These are phyloP conservation scores for Erigeron philadelphicus DNA, from an alignment of 140 eudicot species.

Conservation along the genomic window DNA sequence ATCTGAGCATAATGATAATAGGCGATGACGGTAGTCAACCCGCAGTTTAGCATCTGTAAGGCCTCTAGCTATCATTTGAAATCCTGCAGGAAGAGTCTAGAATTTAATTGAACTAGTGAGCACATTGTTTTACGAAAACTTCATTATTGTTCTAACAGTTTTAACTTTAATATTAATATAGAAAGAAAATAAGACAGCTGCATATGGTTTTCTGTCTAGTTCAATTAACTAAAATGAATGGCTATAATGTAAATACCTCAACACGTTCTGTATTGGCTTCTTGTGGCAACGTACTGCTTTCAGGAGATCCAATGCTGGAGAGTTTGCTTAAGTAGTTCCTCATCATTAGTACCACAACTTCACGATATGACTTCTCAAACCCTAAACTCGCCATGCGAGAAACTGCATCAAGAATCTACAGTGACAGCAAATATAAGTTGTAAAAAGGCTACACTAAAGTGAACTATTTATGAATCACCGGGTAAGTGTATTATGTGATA, in stretches of 20 bases:
- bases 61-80: slow-evolving; percentile 71
- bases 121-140: slow-evolving; percentile 21
- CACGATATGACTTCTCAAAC: slow-evolving; percentile 93
- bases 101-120: slow-evolving; percentile 76
- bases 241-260: slow-evolving; percentile 47
- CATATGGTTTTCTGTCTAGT: background rate
- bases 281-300: slow-evolving; percentile 68
- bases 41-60: slow-evolving; percentile 61
- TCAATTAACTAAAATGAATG: background rate
- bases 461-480: background rate
- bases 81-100: slow-evolving; percentile 99
- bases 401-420: slow-evolving; percentile 99
- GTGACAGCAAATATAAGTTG: slow-evolving; percentile 37
- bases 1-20: slow-evolving; percentile 95
- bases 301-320: slow-evolving; percentile 72
- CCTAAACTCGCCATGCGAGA: slow-evolving; percentile 99
- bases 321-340: slow-evolving; percentile 84
- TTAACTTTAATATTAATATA: slow-evolving; percentile 13
- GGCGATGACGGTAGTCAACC: slow-evolving; percentile 83
- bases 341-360: slow-evolving; percentile 87
- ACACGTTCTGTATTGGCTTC: slow-evolving; percentile 93
- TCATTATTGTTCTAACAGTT: slow-evolving; percentile 6
- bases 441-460: slow-evolving; percentile 13
- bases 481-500: too few relatives aligned
- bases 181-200: background rate